Evolutionary conservation across 768 basidiomycete species (phyloP).

Genomic region (Infundibulicybe gibba): DNA sequence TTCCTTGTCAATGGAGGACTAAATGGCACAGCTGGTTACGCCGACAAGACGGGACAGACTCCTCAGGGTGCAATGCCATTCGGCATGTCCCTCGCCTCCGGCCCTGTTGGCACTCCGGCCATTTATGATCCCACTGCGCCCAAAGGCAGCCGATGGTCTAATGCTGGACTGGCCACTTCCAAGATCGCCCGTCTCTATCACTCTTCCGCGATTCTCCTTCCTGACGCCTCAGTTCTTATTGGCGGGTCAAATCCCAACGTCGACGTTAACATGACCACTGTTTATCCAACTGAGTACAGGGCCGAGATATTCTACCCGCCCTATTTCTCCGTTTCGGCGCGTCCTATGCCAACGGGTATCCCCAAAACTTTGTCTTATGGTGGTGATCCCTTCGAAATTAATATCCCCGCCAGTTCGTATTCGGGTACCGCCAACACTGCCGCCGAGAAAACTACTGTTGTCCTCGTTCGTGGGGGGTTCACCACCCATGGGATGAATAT

Average conservation of each 20-base stretch:
- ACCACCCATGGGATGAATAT: slow-evolving; percentile 87
- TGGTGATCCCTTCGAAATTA: slow-evolving; percentile 74
- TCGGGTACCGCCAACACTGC: slow-evolving; percentile 64
- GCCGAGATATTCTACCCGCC: slow-evolving; percentile 90
- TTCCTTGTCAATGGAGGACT: slow-evolving; percentile 77
- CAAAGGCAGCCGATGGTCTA: slow-evolving; percentile 72
- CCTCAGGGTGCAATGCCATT: slow-evolving; percentile 49
- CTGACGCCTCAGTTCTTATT: slow-evolving; percentile 82
- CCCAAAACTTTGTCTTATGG: slow-evolving; percentile 83
- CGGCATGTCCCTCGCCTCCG: slow-evolving; percentile 73
- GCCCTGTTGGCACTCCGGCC: slow-evolving; percentile 74
- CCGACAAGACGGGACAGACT: slow-evolving; percentile 51
- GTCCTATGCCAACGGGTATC: slow-evolving; percentile 67
- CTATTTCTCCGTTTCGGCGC: slow-evolving; percentile 69
- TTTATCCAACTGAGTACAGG: slow-evolving; percentile 75
- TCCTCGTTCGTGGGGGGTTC: slow-evolving; percentile 80
- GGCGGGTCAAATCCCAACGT: slow-evolving; percentile 94
- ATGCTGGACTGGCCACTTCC: slow-evolving; percentile 55
- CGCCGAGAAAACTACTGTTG: slow-evolving; percentile 71
- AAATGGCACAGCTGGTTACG: slow-evolving; percentile 90
- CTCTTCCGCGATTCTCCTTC: slow-evolving; percentile 85
- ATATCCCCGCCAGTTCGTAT: slow-evolving; percentile 63
- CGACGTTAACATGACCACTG: slow-evolving; percentile 63
- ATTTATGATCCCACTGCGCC: slow-evolving; percentile 79
- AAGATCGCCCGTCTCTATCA: slow-evolving; percentile 85